Conservation (phyloP, 2,329 filamentous ascomycete species). For the Ceratocystis papillata region DNA sequence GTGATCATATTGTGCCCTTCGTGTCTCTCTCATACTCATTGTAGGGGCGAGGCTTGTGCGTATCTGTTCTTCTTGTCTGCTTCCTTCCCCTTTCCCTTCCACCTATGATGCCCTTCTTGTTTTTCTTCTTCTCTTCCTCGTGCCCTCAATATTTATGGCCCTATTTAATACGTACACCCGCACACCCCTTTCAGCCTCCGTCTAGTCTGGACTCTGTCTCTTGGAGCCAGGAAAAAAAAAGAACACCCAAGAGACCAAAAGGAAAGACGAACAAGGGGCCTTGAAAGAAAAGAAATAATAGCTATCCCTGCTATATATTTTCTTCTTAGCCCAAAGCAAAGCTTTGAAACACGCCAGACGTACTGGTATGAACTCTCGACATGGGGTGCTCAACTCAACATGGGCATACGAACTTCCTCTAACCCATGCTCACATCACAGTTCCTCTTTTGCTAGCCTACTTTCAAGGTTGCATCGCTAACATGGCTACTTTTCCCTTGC, state of each 20-base stretch:
- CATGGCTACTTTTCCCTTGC: background rate
- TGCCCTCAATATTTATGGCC: no score
- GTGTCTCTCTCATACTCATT: background rate
- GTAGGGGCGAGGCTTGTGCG: no score
- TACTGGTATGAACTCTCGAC: background rate
- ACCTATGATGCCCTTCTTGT: no score
- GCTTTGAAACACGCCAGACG: slow-evolving; percentile 14
- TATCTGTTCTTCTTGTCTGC: no score
- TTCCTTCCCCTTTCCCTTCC: no score
- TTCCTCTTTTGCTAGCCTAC: background rate
- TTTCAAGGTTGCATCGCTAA: background rate
- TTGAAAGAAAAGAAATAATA: background rate
- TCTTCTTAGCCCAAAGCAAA: background rate
- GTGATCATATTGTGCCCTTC: background rate
- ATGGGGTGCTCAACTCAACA: background rate
- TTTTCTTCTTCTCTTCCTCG: no score
- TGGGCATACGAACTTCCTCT: background rate
- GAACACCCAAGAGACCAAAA: background rate
- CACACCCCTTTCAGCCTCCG: background rate
- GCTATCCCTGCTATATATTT: background rate
- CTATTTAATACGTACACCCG: background rate
- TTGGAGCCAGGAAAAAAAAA: background rate
- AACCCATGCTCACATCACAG: slow-evolving; percentile 8
- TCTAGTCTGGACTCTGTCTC: slow-evolving; percentile 2
- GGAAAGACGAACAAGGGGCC: background rate